phyloP scores from a whole-genome alignment of 441 rosid species.

The Adansonia gregorii region DNA sequence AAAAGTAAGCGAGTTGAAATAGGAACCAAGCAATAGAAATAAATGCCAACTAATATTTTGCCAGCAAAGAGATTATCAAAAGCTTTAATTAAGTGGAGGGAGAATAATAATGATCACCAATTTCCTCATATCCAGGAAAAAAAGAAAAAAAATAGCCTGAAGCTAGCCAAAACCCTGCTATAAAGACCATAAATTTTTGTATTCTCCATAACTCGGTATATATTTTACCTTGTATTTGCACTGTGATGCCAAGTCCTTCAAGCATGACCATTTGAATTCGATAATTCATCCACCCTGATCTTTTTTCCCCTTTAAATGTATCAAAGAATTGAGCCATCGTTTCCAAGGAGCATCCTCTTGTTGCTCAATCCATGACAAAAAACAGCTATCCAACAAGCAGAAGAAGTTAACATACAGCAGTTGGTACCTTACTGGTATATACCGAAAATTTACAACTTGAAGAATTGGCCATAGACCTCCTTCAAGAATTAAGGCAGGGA shows the following conservation, averaged over 20 bases:
- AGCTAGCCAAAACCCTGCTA: no score
- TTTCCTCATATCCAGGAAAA: no score
- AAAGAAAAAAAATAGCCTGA: no score
- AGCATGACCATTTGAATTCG: not conserved
- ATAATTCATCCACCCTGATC: not conserved
- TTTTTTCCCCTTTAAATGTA: constrained; percentile 17
- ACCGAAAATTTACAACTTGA: constrained; percentile 56
- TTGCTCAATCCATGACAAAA: constrained; percentile 61
- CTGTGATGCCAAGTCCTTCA: not conserved
- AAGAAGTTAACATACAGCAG: constrained; percentile 56
- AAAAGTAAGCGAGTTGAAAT: no score
- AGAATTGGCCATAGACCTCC: constrained; percentile 58
- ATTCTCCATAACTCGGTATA: not conserved
- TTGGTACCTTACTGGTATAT: constrained; percentile 59
- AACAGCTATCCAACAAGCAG: constrained; percentile 67
- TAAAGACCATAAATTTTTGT: not conserved
- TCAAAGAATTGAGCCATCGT: constrained; percentile 46
- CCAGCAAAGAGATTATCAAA: no score
- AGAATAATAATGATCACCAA: no score
- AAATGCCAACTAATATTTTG: no score
- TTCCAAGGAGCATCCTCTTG: constrained; percentile 68
- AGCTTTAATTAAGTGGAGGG: no score
- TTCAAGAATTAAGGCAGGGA: constrained; percentile 53
- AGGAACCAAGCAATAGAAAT: no score
- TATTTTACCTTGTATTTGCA: not conserved